Conservation (phyloP, 768 basidiomycete species). For the Lanmaoa rubissima region DNA sequence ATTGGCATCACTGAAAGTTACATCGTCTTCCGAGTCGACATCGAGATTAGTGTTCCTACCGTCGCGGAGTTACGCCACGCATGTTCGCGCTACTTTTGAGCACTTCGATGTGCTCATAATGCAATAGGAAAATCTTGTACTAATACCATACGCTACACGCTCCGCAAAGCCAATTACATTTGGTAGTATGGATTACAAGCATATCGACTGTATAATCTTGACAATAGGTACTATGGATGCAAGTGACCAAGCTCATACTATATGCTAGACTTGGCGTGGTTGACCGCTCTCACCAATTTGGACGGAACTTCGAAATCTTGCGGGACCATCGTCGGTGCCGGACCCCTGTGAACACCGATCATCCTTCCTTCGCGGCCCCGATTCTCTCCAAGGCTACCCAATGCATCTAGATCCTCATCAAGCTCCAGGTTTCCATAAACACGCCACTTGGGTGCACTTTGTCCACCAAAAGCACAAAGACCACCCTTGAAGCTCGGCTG, state of each 20-base stretch:
- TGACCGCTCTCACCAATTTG: not conserved
- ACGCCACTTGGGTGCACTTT: not conserved
- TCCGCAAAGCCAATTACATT: too few species aligned
- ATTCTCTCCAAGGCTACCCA: not conserved
- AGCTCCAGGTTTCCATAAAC: not conserved
- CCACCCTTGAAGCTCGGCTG: too few species aligned
- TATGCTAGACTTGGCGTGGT: too few species aligned
- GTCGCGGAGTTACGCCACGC: not conserved
- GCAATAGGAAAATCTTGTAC: too few species aligned
- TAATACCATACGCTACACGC: too few species aligned
- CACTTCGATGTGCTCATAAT: too few species aligned
- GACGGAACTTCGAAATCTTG: not conserved
- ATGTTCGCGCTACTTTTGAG: not conserved
- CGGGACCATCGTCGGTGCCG: not conserved
- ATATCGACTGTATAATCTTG: too few species aligned
- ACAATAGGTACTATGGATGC: too few species aligned
- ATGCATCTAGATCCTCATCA: not conserved
- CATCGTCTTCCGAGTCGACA: not conserved
- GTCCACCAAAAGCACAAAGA: not conserved
- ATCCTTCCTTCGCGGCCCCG: not conserved
- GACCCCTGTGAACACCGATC: not conserved
- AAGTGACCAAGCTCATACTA: too few species aligned
- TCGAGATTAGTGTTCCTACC: not conserved
- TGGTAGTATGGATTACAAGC: too few species aligned
- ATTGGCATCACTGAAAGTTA: not conserved